phyloP scores from a whole-genome alignment of 129 eudicot species.

The Pittosporum tobira region DNA sequence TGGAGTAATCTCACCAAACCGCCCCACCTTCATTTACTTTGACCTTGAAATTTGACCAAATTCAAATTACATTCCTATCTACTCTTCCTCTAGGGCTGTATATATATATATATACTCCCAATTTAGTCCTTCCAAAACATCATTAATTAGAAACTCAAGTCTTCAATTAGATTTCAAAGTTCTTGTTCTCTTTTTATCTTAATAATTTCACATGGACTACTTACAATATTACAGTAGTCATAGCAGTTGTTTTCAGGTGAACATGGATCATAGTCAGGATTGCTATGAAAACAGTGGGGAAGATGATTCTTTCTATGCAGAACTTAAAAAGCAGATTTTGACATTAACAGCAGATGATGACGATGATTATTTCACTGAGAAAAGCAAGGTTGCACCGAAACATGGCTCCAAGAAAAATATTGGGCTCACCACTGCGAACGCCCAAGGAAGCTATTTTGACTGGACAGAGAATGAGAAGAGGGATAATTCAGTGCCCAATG shows the following conservation, averaged over 20 bases:
- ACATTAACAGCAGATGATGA: constrained; percentile 47
- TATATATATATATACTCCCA: background rate
- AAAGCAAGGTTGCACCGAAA: constrained; percentile 8
- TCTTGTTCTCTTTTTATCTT: too few species aligned
- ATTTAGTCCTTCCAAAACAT: too few species aligned
- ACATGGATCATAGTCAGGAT: constrained; percentile 6
- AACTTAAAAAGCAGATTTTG: constrained; percentile 51
- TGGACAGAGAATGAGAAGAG: constrained; percentile 41
- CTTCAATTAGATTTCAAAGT: background rate
- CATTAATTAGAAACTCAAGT: background rate
- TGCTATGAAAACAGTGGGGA: constrained; percentile 14
- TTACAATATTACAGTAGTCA: too few species aligned
- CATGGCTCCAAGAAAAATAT: background rate
- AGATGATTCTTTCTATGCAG: constrained; percentile 40
- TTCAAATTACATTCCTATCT: background rate
- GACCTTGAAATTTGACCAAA: constrained; percentile 17
- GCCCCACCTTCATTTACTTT: background rate
- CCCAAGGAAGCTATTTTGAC: constrained; percentile 30
- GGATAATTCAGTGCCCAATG: constrained; percentile 29
- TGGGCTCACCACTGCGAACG: constrained; percentile 1
- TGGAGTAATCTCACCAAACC: constrained; percentile 18
- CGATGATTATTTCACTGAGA: constrained; percentile 1
- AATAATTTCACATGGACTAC: background rate
- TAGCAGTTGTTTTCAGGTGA: background rate
- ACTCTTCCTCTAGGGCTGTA: background rate